Percentiles rank a stretch among this genome's conserved stretches.
phyloP scores from a whole-genome alignment of 2,329 filamentous ascomycete genomes.

The Exophiala dermatitidis region DNA sequence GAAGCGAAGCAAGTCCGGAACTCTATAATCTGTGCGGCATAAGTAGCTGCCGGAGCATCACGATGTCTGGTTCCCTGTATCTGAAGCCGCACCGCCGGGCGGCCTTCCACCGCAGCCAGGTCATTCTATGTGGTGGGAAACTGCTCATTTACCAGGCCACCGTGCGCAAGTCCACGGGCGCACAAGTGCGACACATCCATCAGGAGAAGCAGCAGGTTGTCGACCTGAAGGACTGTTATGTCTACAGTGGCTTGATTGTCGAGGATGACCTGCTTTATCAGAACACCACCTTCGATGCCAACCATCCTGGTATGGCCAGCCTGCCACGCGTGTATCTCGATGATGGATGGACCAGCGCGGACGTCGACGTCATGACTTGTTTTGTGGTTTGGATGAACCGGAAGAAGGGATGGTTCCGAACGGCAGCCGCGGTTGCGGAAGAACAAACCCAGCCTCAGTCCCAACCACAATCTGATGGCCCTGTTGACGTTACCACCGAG shows the following conservation, averaged over 20 bases:
- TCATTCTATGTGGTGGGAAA: slow-evolving; percentile 54
- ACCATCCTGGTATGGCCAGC: slow-evolving; percentile 23
- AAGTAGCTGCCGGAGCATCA: slow-evolving; percentile 54
- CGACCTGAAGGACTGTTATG: slow-evolving; percentile 56
- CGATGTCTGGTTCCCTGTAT: slow-evolving; percentile 56
- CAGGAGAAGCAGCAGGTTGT: slow-evolving; percentile 54
- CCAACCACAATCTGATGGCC: background rate
- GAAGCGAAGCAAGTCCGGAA: slow-evolving; percentile 55
- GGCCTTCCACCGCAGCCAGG: slow-evolving; percentile 54
- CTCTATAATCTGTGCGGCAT: slow-evolving; percentile 65
- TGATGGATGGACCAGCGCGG: slow-evolving; percentile 27
- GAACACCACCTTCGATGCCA: slow-evolving; percentile 29
- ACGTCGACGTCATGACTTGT: slow-evolving; percentile 28
- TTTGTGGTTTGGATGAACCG: slow-evolving; percentile 27
- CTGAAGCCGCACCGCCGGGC: slow-evolving; percentile 57
- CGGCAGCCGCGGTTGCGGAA: slow-evolving; percentile 17
- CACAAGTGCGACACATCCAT: slow-evolving; percentile 53
- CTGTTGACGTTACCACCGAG: slow-evolving; percentile 17
- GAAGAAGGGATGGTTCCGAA: slow-evolving; percentile 25
- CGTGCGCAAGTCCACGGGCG: slow-evolving; percentile 49
- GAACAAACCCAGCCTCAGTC: slow-evolving; percentile 23
- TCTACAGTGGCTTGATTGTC: slow-evolving; percentile 58
- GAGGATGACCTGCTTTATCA: slow-evolving; percentile 51
- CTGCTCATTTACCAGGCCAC: slow-evolving; percentile 57
- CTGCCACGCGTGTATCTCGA: slow-evolving; percentile 29